Evolutionary conservation across 2,329 filamentous ascomycete species (phyloP).

Genomic region (Epichloe brachyelytri): DNA sequence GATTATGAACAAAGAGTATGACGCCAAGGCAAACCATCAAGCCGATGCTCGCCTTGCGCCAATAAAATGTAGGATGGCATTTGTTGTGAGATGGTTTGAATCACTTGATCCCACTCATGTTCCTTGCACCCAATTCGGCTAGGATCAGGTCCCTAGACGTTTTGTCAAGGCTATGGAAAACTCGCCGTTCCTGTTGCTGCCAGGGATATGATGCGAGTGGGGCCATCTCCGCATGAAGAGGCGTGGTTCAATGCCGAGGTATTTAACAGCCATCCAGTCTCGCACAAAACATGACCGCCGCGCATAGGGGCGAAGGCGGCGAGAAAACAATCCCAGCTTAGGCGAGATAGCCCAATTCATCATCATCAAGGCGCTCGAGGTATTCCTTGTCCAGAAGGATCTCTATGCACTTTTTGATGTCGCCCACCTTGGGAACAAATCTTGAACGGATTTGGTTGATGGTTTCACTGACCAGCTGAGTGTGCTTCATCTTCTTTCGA

Average conservation of each 20-base stretch:
- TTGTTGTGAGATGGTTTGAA: not conserved
- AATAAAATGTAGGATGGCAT: not conserved
- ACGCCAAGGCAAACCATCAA: not conserved
- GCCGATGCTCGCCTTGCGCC: not conserved
- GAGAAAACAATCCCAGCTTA: conserved; percentile 21
- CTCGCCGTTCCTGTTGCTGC: not conserved
- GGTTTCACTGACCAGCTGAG: conserved; percentile 83
- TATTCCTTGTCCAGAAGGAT: conserved; percentile 98
- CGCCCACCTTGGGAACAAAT: conserved; percentile 82
- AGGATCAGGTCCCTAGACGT: not conserved
- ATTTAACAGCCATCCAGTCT: no score
- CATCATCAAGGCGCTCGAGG: conserved; percentile 84
- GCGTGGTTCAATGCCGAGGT: not conserved
- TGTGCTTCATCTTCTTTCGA: conserved; percentile 97
- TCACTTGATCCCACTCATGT: not conserved
- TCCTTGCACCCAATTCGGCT: not conserved
- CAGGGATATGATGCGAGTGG: not conserved
- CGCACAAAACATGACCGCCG: no score
- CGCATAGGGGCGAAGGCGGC: not conserved
- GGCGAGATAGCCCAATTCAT: conserved; percentile 88
- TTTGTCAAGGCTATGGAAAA: not conserved
- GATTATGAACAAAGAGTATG: not conserved
- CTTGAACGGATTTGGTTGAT: conserved; percentile 89
- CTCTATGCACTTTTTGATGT: conserved; percentile 99
- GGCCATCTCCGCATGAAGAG: not conserved